These are phyloP conservation scores for Rhizophagus clarus DNA, from an alignment of 192 early-diverging fungal genomes.

Conservation along the genomic window DNA sequence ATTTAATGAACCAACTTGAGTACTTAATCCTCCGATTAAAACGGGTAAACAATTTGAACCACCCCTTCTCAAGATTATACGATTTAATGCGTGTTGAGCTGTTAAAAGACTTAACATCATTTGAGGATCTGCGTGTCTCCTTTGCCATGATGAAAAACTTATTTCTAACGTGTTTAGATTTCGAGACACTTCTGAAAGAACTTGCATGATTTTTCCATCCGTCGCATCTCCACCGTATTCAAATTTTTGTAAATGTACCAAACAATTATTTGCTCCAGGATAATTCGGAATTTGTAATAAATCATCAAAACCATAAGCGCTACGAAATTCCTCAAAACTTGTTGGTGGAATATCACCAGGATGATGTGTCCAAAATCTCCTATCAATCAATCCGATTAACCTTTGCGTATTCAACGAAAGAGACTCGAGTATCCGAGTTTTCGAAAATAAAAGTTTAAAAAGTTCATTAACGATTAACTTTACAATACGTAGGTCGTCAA, in stretches of 20 bases:
- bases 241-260: constrained; percentile 3
- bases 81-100: constrained; percentile 3
- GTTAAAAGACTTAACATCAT: constrained; percentile 15
- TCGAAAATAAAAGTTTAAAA: neutral
- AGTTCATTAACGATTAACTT: constrained; percentile 9
- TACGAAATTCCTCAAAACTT: constrained; percentile 18
- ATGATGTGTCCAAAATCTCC: constrained; percentile 13
- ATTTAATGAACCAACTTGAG: constrained; percentile 10
- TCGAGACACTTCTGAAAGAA: neutral
- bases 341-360: constrained; percentile 12
- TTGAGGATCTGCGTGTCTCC: neutral
- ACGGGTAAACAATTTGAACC: neutral
- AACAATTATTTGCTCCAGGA: neutral
- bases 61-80: constrained; percentile 4
- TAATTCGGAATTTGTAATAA: constrained; percentile 4
- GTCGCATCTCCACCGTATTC: constrained; percentile 11
- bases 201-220: constrained; percentile 19
- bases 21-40: neutral
- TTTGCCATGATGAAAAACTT: constrained; percentile 24
- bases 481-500: neutral
- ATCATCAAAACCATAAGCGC: constrained; percentile 12
- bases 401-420: constrained; percentile 17
- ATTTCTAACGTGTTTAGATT: constrained; percentile 8
- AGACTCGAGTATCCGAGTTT: neutral
- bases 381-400: constrained; percentile 6